Evolutionary conservation across 1,139 yeast genomes (phyloP), one percentile per base, ranked within the genome.

Genomic region (Hemisphaericaspora xylanilytica): DNA sequence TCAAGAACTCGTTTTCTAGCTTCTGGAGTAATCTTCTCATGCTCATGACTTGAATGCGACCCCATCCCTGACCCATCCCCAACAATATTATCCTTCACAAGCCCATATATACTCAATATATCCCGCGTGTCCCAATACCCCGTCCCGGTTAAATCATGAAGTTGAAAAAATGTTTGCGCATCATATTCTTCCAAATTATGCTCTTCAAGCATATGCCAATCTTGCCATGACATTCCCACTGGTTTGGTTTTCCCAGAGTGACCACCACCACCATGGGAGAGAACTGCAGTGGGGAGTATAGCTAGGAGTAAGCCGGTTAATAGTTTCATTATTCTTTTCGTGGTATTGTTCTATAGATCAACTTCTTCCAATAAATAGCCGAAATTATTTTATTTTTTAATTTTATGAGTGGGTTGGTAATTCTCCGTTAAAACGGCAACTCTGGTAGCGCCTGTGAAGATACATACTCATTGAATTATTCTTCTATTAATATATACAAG

Each of bases 31-130:
- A 87, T 74, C 14, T 58, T 60, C 44, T 68, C 71, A 12, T 55
- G 56, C 41, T 75, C 81, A 37, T 84, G 78, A 32, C 33, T 27
- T 47, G 78, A 84, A 52, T 85, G 92, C 17, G 71, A 69, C 2
- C 97, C 97, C 82, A 85, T 78, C 5, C 97, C 97, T 39, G 87
- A 84, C 34, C 97, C 97, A 50, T 80, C 86, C 7, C 97, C 97
- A 9, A 88, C 85, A 16, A 84, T 78, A 42, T 74, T 77, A 13
- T 80, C 82, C 50, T 92, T 74, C 35, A 74, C 67, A 40, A 90
- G 61, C 2, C 98, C 98, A 58, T 90, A 92, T 46, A 89, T 67
- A 49, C 84, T 77, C 44, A 90, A 61, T 32, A 92, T 85, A 57
- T 92, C 97, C 13, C 63, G 59, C 5, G 67, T 61, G 48, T 80